Percentiles rank a stretch among this genome's conserved stretches.
phyloP scores from a whole-genome alignment of 148 eudicot species.

The Mesembryanthemum crystallinum region DNA sequence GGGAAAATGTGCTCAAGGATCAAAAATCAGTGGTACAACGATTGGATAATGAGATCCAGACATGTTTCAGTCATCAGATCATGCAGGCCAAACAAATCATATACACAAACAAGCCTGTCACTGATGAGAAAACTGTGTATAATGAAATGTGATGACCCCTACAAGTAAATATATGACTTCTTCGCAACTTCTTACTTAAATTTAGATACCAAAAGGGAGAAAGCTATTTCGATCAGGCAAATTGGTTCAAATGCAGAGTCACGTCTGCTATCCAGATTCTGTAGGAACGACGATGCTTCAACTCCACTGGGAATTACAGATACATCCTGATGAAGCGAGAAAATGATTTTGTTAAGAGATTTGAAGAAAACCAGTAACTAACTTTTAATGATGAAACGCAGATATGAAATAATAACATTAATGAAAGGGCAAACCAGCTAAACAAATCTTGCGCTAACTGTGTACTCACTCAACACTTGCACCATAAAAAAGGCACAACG shows the following conservation, averaged over 20 bases:
- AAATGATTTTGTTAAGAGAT: constrained; percentile 3
- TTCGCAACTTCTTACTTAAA: not conserved
- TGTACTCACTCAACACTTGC: no score
- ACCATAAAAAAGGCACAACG: no score
- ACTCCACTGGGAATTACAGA: not conserved
- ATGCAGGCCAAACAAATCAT: constrained; percentile 31
- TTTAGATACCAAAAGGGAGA: not conserved
- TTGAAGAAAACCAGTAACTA: not conserved
- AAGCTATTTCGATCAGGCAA: not conserved
- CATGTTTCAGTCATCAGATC: constrained; percentile 20
- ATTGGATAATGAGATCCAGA: not conserved
- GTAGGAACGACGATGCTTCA: not conserved
- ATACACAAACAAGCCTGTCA: constrained; percentile 34
- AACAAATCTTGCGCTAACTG: no score
- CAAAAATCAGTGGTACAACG: not conserved
- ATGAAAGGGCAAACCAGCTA: not conserved
- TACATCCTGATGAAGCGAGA: constrained; percentile 17
- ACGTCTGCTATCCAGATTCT: not conserved
- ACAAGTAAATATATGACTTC: not conserved
- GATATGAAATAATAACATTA: not conserved
- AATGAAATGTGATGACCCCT: not conserved
- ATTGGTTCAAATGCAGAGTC: not conserved
- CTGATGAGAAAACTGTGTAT: constrained; percentile 17
- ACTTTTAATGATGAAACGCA: not conserved
- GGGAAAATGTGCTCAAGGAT: not conserved